Conservation (phyloP, 495 filamentous ascomycete species). For the Neurospora cerealis region DNA sequence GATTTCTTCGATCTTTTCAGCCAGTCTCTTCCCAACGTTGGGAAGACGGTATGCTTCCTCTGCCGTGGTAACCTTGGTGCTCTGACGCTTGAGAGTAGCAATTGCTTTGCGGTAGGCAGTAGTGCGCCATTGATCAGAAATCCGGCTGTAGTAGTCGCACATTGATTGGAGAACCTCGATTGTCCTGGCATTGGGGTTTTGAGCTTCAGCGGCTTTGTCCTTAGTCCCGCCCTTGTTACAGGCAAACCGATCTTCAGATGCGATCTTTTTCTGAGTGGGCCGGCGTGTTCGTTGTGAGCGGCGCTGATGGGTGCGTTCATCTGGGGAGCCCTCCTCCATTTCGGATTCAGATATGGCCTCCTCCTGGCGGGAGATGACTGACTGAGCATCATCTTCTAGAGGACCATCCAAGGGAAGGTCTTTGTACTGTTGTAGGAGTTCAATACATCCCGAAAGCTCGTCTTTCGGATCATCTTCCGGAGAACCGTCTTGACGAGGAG, state of each 20-base stretch:
- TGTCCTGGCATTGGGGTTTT: constrained; percentile 58
- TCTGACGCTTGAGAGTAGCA: constrained; percentile 56
- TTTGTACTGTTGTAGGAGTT: constrained; percentile 24
- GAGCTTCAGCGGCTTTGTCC: constrained; percentile 7
- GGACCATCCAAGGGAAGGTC: constrained; percentile 29
- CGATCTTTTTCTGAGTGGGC: constrained; percentile 7
- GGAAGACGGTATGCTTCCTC: constrained; percentile 60
- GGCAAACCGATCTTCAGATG: constrained; percentile 32
- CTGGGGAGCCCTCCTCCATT: constrained; percentile 10
- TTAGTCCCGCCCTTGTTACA: constrained; percentile 33
- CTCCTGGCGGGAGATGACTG: constrained; percentile 5
- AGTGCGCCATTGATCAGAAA: constrained; percentile 69
- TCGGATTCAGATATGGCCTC: constrained; percentile 9
- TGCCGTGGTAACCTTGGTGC: constrained; percentile 52
- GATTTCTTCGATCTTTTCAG: constrained; percentile 88
- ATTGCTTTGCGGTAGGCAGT: constrained; percentile 77
- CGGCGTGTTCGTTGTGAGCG: neutral
- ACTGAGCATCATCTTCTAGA: constrained; percentile 21
- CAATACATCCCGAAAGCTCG: constrained; percentile 25
- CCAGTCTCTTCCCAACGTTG: constrained; percentile 65
- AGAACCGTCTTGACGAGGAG: neutral
- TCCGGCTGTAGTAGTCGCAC: constrained; percentile 68
- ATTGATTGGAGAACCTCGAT: constrained; percentile 76
- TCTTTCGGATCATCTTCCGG: constrained; percentile 9
- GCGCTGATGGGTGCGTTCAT: constrained; percentile 16